phyloP scores from a whole-genome alignment of 2,329 filamentous ascomycete species.

The Aureobasidium lini region DNA sequence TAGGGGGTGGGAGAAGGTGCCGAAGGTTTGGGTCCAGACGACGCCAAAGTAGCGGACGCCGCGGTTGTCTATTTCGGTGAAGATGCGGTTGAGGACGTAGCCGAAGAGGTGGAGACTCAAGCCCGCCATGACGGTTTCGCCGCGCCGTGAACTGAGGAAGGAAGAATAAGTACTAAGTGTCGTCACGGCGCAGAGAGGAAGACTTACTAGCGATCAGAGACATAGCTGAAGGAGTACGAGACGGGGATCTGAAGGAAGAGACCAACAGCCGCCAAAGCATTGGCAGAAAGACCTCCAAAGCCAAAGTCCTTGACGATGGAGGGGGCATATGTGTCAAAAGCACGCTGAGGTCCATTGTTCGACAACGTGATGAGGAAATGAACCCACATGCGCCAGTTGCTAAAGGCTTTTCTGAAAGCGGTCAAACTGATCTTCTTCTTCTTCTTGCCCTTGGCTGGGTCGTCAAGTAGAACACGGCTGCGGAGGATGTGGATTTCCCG shows the following conservation, averaged over 20 bases:
- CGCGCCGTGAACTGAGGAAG: slow-evolving; percentile 36
- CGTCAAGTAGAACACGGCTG: slow-evolving; percentile 23
- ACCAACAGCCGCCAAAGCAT: slow-evolving; percentile 29
- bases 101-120: slow-evolving; percentile 43
- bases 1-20: slow-evolving; percentile 48
- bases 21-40: slow-evolving; percentile 49
- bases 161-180: background rate
- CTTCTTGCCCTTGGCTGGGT: slow-evolving; percentile 25
- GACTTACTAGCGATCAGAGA: slow-evolving; percentile 47
- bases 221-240: slow-evolving; percentile 44
- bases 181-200: too few relatives aligned
- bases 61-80: slow-evolving; percentile 38
- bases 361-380: slow-evolving; percentile 28
- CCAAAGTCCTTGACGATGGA: slow-evolving; percentile 25
- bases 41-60: slow-evolving; percentile 48
- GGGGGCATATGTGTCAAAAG: slow-evolving; percentile 28
- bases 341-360: slow-evolving; percentile 26
- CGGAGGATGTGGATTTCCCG: slow-evolving; percentile 26
- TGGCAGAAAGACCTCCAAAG: slow-evolving; percentile 24
- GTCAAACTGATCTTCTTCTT: slow-evolving; percentile 25
- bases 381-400: slow-evolving; percentile 27
- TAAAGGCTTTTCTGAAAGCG: slow-evolving; percentile 26
- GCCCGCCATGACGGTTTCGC: slow-evolving; percentile 46
- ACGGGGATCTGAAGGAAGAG: slow-evolving; percentile 38
- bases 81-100: slow-evolving; percentile 48